Evolutionary conservation across 192 early-diverging fungal genomes (phyloP), one percentile per base, ranked within the genome.

Genomic region (Gaertneriomyces semiglobifer): DNA sequence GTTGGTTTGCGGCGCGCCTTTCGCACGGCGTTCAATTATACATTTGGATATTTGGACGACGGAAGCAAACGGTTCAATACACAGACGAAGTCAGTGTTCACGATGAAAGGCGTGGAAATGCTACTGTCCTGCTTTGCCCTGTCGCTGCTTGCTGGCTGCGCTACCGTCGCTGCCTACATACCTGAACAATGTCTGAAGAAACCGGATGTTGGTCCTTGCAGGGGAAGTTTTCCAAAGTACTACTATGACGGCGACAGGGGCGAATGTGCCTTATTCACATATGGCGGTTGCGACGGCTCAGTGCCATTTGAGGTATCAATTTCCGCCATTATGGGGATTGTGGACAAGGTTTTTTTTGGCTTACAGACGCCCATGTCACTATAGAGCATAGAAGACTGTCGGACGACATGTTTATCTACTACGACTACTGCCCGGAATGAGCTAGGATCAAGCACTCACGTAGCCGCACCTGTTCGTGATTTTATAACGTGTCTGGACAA

Each of bases 251-350:
- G 8, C 18, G 8, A 44, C 7, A 16, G 7, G 33, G 48, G 51
- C 18, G 14, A 12, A 51, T 63, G 62, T 50, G n/a, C 53, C 19
- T 6, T 56, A 50, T 63, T 63, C 38, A 20, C 5, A 11, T 63
- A 39, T 12, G 62, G 62, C 19, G 62, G 62, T 9, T 63, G 62
- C 47, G 7, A 18, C 14, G 62, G 62, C 9, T n/a, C 18, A 16
- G 62, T 63, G 0, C 62, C 62, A 25, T 63, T 63, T 53, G 47
- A 63, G 45, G 62, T 63, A 63, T 57, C 18, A 18, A 33, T 33
- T 33, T 33, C 25, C 25, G 25, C 25, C 25, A 33, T 33, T 50
- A 50, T 50, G 12, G 12, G 18, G 18, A 50, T 12, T 12, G 12
- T 12, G 11, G 18, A 50, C 12, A 2, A 50, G 48, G 12, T 50